phyloP scores from a whole-genome alignment of 306 rosid genomes.

The Bauhinia variegata region DNA sequence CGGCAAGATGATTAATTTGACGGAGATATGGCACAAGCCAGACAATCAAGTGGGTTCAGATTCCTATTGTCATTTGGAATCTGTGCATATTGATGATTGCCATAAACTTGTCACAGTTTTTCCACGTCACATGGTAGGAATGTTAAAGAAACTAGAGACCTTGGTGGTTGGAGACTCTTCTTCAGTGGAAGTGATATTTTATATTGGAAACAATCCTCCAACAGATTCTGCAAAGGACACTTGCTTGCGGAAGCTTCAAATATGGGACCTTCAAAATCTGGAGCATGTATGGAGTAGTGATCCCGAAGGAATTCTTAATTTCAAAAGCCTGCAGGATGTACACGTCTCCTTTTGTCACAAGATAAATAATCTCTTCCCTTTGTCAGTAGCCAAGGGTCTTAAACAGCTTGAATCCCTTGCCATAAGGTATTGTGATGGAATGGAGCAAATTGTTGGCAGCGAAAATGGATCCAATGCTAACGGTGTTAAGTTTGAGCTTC shows the following conservation, averaged over 20 bases:
- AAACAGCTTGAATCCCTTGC: neutral
- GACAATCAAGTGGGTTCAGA: neutral
- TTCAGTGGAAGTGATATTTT: slow-evolving; percentile 24
- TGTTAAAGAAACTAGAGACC: neutral
- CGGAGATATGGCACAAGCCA: no score
- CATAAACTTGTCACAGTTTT: neutral
- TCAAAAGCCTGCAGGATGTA: neutral
- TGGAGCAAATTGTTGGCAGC: neutral
- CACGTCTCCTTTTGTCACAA: neutral
- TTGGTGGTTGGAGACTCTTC: slow-evolving; percentile 8
- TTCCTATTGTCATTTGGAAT: neutral
- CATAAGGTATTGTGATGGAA: neutral
- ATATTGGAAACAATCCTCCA: neutral
- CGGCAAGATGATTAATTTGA: no score
- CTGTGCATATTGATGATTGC: neutral
- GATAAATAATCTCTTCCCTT: neutral
- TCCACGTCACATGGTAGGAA: slow-evolving; percentile 19
- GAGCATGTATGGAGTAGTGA: neutral
- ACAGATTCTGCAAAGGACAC: neutral
- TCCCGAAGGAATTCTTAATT: no score
- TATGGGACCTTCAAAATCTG: neutral
- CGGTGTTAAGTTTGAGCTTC: neutral
- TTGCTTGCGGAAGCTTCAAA: neutral
- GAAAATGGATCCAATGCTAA: neutral
- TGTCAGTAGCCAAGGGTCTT: neutral